Percentiles rank a stretch among this genome's conserved stretches.
Conservation (phyloP, 805 yeast species). For the Candida tibetensis region DNA sequence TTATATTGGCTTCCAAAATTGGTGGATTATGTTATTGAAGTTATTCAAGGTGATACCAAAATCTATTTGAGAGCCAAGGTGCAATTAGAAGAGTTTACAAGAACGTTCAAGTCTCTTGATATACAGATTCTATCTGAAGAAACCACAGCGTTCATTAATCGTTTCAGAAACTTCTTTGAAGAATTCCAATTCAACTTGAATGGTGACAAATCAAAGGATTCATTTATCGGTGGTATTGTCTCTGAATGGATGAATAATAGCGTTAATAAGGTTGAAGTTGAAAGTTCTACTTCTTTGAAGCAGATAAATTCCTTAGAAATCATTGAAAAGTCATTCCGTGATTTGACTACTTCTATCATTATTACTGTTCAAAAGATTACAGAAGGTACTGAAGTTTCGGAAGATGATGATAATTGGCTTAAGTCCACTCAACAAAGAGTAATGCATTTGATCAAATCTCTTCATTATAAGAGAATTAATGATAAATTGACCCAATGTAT, state of each 20-base stretch:
- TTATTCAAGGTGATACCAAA: constrained; percentile 11
- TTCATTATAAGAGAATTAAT: constrained; percentile 39
- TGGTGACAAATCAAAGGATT: constrained; percentile 19
- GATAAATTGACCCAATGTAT: constrained; percentile 35
- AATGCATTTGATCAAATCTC: constrained; percentile 37
- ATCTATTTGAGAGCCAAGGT: constrained; percentile 17
- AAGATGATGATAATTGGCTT: constrained; percentile 68
- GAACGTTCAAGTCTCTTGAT: constrained; percentile 21
- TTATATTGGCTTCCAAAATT: constrained; percentile 36
- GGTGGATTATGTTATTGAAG: constrained; percentile 30
- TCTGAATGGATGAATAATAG: constrained; percentile 41
- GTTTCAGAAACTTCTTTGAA: constrained; percentile 18
- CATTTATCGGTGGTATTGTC: constrained; percentile 50
- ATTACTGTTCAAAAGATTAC: constrained; percentile 63
- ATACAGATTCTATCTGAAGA: constrained; percentile 11
- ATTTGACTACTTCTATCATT: constrained; percentile 56
- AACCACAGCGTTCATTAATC: constrained; percentile 17
- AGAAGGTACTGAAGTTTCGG: constrained; percentile 34
- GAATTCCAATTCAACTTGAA: constrained; percentile 25
- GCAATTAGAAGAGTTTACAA: constrained; percentile 12
- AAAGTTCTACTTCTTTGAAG: constrained; percentile 6
- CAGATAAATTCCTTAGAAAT: constrained; percentile 21
- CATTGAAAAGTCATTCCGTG: constrained; percentile 48
- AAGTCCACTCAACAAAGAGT: constrained; percentile 45
- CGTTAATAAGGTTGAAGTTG: constrained; percentile 4